Evolutionary conservation across 306 rosid genomes (phyloP).

Genomic region (Notholithocarpus densiflorus): DNA sequence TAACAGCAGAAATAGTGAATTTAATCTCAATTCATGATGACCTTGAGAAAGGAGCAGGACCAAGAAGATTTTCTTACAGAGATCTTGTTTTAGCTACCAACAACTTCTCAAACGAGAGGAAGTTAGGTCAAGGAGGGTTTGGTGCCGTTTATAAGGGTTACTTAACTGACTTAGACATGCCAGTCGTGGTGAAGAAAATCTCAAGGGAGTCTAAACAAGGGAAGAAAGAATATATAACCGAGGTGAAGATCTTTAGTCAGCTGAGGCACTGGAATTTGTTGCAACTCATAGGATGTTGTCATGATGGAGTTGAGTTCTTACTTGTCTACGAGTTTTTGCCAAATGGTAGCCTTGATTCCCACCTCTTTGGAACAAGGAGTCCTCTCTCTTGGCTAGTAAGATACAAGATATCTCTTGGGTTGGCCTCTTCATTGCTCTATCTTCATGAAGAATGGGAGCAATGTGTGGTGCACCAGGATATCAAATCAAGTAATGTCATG

Average conservation of each 20-base stretch:
- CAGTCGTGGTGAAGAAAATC: slow-evolving; percentile 4
- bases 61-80: slow-evolving; percentile 1
- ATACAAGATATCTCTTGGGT: not conserved
- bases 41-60: not conserved
- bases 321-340: slow-evolving; percentile 1
- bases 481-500: slow-evolving; percentile 1
- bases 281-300: slow-evolving; percentile 9
- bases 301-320: slow-evolving; percentile 2
- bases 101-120: not conserved
- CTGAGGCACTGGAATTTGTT: slow-evolving; percentile 3
- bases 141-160: slow-evolving; percentile 1
- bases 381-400: not conserved
- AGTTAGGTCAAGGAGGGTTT: not conserved
- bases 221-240: not conserved
- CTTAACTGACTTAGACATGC: not conserved
- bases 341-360: slow-evolving; percentile 9
- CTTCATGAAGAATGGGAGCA: slow-evolving; percentile 10
- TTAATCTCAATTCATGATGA: slow-evolving; percentile 1
- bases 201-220: slow-evolving; percentile 10
- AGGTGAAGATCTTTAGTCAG: slow-evolving; percentile 2
- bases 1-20: not conserved
- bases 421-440: not conserved
- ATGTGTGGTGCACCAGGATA: slow-evolving; percentile 1
- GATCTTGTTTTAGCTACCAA: not conserved
- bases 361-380: not conserved